Conservation (phyloP, 2,329 filamentous ascomycete species). For the Calcarisporium arbuscula region DNA sequence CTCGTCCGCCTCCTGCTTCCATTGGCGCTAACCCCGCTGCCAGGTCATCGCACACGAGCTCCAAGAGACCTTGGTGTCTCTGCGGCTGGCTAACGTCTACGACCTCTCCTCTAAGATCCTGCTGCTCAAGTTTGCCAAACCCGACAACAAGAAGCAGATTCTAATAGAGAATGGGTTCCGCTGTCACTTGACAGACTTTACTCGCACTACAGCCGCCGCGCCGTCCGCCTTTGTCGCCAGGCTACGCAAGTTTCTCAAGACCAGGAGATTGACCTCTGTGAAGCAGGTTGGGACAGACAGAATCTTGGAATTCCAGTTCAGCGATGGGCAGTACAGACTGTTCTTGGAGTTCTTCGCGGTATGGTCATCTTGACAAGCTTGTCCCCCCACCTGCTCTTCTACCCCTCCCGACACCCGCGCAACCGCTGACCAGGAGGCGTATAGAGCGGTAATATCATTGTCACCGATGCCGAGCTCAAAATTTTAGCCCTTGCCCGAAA, state of each 20-base stretch:
- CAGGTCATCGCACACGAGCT: conserved; percentile 95
- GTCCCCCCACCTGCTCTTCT: background rate
- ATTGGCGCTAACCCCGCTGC: background rate
- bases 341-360: conserved; percentile 92
- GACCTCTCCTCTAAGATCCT: conserved; percentile 94
- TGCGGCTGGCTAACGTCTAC: conserved; percentile 90
- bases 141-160: conserved; percentile 81
- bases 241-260: conserved; percentile 83
- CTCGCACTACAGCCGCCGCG: conserved; percentile 74
- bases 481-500: conserved; percentile 76
- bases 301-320: conserved; percentile 87
- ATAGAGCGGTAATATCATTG: conserved; percentile 79
- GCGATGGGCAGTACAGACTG: conserved; percentile 79
- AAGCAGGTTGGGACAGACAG: conserved; percentile 87
- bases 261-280: conserved; percentile 73
- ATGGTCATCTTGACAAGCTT: no score
- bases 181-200: conserved; percentile 87
- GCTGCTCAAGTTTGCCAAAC: conserved; percentile 89
- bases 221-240: conserved; percentile 82
- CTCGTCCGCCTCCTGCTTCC: no score
- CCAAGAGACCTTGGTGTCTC: conserved; percentile 63
- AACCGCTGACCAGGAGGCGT: conserved; percentile 7
- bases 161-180: conserved; percentile 94
- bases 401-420: background rate
- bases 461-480: conserved; percentile 78